phyloP scores from a whole-genome alignment of 371 early-diverging fungal genomes.

The Mucor plumbeus region DNA sequence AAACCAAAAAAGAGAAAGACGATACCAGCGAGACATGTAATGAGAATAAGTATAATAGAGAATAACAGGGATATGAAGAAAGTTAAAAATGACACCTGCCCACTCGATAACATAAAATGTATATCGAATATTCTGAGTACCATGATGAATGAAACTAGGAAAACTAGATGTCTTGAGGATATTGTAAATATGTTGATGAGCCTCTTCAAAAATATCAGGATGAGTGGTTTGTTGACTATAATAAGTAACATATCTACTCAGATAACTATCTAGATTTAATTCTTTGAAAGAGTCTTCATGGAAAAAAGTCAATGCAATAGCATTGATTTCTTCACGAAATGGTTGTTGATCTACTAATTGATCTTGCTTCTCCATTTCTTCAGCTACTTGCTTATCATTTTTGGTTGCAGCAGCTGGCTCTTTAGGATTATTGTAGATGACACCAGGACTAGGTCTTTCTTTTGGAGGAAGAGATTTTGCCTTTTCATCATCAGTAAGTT shows the following conservation, averaged over 20 bases:
- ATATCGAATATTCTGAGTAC: constrained; percentile 30
- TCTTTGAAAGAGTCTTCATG: constrained; percentile 31
- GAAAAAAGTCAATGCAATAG: constrained; percentile 29
- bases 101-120: constrained; percentile 22
- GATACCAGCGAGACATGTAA: constrained; percentile 19
- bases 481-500: constrained; percentile 20
- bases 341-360: constrained; percentile 16
- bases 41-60: constrained; percentile 22
- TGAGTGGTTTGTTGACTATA: constrained; percentile 31
- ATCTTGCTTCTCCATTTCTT: constrained; percentile 11
- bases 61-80: constrained; percentile 24
- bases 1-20: constrained; percentile 19
- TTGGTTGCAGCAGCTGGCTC: neutral
- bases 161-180: constrained; percentile 25
- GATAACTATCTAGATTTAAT: constrained; percentile 20
- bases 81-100: constrained; percentile 9
- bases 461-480: constrained; percentile 30
- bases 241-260: constrained; percentile 15
- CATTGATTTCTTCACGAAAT: constrained; percentile 27
- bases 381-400: neutral
- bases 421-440: neutral
- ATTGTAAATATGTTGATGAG: constrained; percentile 23
- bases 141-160: constrained; percentile 26
- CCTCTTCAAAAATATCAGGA: constrained; percentile 33
- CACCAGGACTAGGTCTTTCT: constrained; percentile 23